Evolutionary conservation across 768 basidiomycete species (phyloP).

Genomic region (Tephrocybe sp.): DNA sequence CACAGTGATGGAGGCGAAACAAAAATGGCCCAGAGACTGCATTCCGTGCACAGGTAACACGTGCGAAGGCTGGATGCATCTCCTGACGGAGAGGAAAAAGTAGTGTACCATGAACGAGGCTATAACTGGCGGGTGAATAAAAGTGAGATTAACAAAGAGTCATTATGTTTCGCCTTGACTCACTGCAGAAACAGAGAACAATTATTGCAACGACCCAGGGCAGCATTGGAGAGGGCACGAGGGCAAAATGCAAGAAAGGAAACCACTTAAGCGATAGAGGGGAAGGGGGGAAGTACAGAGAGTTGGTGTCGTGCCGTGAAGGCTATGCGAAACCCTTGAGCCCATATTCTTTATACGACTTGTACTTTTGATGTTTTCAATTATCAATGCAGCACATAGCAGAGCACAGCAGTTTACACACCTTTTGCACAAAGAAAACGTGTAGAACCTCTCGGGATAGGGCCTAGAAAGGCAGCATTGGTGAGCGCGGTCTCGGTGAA

Average conservation of each 20-base stretch:
- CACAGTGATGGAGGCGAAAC: not conserved
- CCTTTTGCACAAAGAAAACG: no score
- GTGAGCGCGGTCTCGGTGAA: no score
- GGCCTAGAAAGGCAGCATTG: no score
- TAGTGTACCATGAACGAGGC: not conserved
- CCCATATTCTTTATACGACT: no score
- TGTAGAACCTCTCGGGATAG: no score
- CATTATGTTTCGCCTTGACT: not conserved
- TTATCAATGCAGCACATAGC: no score
- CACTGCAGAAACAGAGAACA: not conserved
- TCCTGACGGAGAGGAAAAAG: not conserved
- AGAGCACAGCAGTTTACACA: no score
- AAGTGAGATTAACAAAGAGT: not conserved
- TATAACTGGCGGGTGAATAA: not conserved
- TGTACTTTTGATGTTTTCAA: no score
- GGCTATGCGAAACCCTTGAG: no score
- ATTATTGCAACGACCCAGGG: not conserved
- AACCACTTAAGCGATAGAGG: no score
- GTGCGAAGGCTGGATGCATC: not conserved
- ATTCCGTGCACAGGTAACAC: not conserved
- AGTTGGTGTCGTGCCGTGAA: no score
- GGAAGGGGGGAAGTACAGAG: no score
- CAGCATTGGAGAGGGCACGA: not conserved
- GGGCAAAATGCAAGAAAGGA: not conserved
- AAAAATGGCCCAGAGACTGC: not conserved